Percentiles rank a stretch among this genome's conserved stretches.
phyloP scores from a whole-genome alignment of 164 flowering plant genomes.

The Magnolia changhungtana region DNA sequence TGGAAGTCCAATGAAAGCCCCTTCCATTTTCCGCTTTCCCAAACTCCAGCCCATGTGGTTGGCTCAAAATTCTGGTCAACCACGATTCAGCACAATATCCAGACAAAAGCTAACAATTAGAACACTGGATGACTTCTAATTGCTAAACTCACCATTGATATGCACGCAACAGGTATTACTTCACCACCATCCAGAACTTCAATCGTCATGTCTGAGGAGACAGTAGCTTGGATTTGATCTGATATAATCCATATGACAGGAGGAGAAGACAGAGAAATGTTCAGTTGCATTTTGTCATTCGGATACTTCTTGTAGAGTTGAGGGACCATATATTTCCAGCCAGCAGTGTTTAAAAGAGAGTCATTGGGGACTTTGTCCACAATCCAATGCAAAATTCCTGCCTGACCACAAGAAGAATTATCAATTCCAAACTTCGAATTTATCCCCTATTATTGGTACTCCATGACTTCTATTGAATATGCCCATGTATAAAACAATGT shows the following conservation, averaged over 20 bases:
- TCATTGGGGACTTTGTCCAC: conserved; percentile 82
- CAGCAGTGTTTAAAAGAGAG: conserved; percentile 82
- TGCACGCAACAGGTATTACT: conserved; percentile 74
- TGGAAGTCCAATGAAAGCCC: no score
- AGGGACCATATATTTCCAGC: conserved; percentile 85
- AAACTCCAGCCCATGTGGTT: no score
- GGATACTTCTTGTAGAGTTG: conserved; percentile 86
- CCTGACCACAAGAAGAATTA: conserved; percentile 36
- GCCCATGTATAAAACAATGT: no score
- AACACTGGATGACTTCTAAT: background rate
- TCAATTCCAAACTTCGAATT: background rate
- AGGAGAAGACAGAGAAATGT: conserved; percentile 63
- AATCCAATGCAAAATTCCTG: conserved; percentile 72
- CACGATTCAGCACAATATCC: no score
- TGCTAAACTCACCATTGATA: conserved; percentile 64
- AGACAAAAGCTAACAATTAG: background rate
- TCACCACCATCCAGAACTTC: conserved; percentile 64
- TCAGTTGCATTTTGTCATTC: conserved; percentile 75
- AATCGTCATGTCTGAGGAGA: conserved; percentile 60
- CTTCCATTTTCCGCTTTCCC: no score
- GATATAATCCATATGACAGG: conserved; percentile 51
- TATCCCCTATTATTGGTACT: no score
- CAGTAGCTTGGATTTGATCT: conserved; percentile 43
- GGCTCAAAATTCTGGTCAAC: no score
- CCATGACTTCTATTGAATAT: no score